Conservation (phyloP, 768 basidiomycete genomes). For the Naganishia friedmannii region DNA sequence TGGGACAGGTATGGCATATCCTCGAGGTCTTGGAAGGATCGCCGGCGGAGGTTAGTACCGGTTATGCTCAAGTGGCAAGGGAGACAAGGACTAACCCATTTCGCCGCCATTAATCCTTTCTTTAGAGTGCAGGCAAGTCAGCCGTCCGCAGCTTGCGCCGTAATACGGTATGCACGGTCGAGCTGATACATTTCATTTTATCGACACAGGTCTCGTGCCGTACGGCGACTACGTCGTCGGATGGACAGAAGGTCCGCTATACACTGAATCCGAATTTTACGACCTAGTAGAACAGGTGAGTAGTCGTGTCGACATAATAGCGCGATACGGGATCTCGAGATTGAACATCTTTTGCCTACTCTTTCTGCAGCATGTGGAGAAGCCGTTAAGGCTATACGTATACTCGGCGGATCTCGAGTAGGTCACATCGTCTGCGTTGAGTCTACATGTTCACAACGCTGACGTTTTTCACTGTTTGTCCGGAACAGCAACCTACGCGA, state of each 20-base stretch:
- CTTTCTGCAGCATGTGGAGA: constrained; percentile 73
- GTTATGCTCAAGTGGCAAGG: background rate
- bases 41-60: constrained; percentile 69
- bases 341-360: background rate
- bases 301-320: background rate
- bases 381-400: constrained; percentile 87
- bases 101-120: background rate
- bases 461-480: constrained; percentile 3
- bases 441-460: constrained; percentile 19
- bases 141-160: background rate
- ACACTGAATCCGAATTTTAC: constrained; percentile 92
- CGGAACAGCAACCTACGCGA: constrained; percentile 74
- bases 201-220: constrained; percentile 71
- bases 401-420: constrained; percentile 97
- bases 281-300: constrained; percentile 86
- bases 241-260: constrained; percentile 89
- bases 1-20: constrained; percentile 97
- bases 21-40: constrained; percentile 93
- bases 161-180: background rate
- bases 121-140: constrained; percentile 27
- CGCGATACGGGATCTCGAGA: background rate
- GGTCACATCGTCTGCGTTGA: constrained; percentile 42
- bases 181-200: background rate
- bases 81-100: background rate
- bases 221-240: constrained; percentile 77